phyloP scores from a whole-genome alignment of 176 grass and related monocot species.

The Oryza meyeriana region DNA sequence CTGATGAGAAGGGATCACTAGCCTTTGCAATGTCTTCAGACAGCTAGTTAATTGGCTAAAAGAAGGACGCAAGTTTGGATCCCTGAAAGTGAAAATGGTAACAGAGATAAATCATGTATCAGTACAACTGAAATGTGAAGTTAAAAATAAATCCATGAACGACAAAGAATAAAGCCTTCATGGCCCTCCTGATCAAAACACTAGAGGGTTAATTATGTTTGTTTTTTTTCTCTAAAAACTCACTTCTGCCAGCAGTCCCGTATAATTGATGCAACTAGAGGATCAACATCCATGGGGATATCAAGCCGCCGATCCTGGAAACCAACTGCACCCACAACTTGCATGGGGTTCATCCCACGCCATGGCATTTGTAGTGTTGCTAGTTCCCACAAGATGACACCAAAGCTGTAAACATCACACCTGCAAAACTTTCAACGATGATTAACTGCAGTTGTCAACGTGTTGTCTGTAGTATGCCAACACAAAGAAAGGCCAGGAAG shows the following conservation, averaged over 20 bases:
- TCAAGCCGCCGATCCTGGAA: conserved; percentile 81
- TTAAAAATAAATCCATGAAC: neutral
- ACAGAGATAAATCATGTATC: conserved; percentile 16
- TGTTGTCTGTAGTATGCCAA: conserved; percentile 14
- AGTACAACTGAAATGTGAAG: neutral
- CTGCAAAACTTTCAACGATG: conserved; percentile 37
- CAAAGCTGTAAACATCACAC: conserved; percentile 96
- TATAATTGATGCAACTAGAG: conserved; percentile 68
- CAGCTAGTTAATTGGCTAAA: conserved; percentile 65
- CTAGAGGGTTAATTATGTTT: conserved; percentile 2
- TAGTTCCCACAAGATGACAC: conserved; percentile 94
- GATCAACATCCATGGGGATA: conserved; percentile 86
- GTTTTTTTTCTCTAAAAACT: conserved; percentile 4
- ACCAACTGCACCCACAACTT: conserved; percentile 95
- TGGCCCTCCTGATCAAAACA: neutral
- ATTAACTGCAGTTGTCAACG: neutral
- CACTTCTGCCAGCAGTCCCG: conserved; percentile 92
- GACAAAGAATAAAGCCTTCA: neutral
- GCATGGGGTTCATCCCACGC: conserved; percentile 92
- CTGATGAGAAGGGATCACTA: conserved; percentile 60
- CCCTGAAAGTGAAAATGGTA: conserved; percentile 44
- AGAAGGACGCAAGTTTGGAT: conserved; percentile 80
- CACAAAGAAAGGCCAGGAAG: conserved; percentile 8
- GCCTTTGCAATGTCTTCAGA: conserved; percentile 69
- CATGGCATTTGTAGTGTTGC: conserved; percentile 79